A percentile compares a stretch with the other conserved stretches of the same genome.
These are phyloP conservation scores for Ascomycota sp. DNA, from an alignment of 2,329 filamentous ascomycete genomes.

Conservation along the genomic window DNA sequence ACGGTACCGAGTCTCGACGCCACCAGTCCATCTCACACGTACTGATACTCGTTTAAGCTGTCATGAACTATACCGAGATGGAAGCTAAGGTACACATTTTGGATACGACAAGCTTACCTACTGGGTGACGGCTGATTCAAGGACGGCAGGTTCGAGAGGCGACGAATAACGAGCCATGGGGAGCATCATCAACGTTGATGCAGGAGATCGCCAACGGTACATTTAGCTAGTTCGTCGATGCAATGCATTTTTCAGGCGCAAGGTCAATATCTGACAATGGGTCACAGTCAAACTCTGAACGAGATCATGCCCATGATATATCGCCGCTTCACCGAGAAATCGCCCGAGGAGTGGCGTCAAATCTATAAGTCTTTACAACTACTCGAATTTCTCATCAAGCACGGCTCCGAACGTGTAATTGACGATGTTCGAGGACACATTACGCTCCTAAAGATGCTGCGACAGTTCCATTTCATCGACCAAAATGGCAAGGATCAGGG, in stretches of 20 bases:
- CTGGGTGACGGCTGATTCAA: constrained; percentile 2
- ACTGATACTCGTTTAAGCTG: too few species aligned
- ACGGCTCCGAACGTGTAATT: constrained; percentile 91
- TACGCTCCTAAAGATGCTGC: constrained; percentile 90
- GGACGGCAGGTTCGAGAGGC: constrained; percentile 65
- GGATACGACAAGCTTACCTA: constrained; percentile 1
- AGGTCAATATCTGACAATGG: too few species aligned
- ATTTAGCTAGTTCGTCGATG: constrained; percentile 87
- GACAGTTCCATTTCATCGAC: constrained; percentile 95
- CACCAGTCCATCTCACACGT: too few species aligned
- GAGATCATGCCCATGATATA: constrained; percentile 99
- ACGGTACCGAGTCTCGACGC: too few species aligned
- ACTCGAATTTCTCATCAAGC: constrained; percentile 92
- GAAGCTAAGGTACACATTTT: constrained; percentile 38
- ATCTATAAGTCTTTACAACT: constrained; percentile 98
- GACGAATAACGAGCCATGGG: constrained; percentile 98
- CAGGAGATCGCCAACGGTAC: constrained; percentile 97
- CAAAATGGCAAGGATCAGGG: constrained; percentile 95
- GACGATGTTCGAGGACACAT: constrained; percentile 93
- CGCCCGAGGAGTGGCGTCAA: constrained; percentile 95
- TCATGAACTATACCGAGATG: constrained; percentile 98
- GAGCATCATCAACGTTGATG: constrained; percentile 65
- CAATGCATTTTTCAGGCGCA: too few species aligned
- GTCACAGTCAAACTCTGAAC: constrained; percentile 68
- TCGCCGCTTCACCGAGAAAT: constrained; percentile 94